Evolutionary conservation across 768 basidiomycete genomes (phyloP).

Genomic region (Pleurotus ostreatus): DNA sequence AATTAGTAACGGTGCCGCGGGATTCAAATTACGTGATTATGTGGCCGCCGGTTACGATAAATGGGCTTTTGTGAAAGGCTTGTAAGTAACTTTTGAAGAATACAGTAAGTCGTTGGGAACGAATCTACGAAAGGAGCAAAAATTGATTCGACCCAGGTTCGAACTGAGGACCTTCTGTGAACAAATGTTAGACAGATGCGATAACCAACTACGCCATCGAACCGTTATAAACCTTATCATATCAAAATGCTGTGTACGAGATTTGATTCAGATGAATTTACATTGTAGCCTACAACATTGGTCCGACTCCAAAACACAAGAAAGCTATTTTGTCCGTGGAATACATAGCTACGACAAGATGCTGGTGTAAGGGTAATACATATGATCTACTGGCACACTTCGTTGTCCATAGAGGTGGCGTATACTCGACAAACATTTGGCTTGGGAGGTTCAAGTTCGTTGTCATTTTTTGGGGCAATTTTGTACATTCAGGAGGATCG

Average conservation of each 20-base stretch:
- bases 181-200: slow-evolving; percentile 70
- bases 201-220: slow-evolving; percentile 76
- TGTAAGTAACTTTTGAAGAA: too few relatives aligned
- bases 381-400: background rate
- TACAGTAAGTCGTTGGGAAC: too few relatives aligned
- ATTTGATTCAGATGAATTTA: too few relatives aligned
- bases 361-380: background rate
- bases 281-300: too few relatives aligned
- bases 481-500: slow-evolving; percentile 15
- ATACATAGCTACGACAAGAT: too few relatives aligned
- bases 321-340: too few relatives aligned
- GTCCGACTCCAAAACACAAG: too few relatives aligned
- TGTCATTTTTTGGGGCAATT: slow-evolving; percentile 1
- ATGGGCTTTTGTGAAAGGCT: too few relatives aligned
- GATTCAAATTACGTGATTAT: background rate
- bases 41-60: background rate
- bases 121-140: background rate
- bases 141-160: slow-evolving; percentile 54
- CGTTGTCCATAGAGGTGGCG: slow-evolving; percentile 3
- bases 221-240: background rate
- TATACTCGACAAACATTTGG: background rate
- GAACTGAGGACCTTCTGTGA: slow-evolving; percentile 73
- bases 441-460: background rate
- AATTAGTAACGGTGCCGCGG: background rate
- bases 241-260: too few relatives aligned